Evolutionary conservation across 2,329 filamentous ascomycete species (phyloP).

Genomic region (Talaromyces verruculosus): DNA sequence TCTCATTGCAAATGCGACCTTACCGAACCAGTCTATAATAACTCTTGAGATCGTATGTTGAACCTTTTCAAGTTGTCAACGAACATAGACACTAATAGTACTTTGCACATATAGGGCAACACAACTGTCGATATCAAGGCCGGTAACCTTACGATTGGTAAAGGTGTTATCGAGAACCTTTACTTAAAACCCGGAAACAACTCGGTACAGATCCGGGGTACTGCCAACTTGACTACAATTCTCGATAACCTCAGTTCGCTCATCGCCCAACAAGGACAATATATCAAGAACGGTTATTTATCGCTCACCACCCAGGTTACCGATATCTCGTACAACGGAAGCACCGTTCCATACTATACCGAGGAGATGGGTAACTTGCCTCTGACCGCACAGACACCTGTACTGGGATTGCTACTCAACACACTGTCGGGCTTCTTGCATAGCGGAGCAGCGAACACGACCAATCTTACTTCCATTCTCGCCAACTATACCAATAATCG

Average conservation of each 20-base stretch:
- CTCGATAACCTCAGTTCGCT: slow-evolving; percentile 30
- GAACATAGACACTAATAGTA: not conserved
- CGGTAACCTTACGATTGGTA: slow-evolving; percentile 51
- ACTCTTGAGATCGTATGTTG: slow-evolving; percentile 50
- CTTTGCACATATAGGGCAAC: slow-evolving; percentile 43
- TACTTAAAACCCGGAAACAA: slow-evolving; percentile 56
- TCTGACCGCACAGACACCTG: slow-evolving; percentile 31
- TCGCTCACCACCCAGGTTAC: slow-evolving; percentile 31
- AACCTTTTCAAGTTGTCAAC: not conserved
- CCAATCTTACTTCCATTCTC: slow-evolving; percentile 15
- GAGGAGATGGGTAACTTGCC: slow-evolving; percentile 34
- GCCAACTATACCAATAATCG: not conserved
- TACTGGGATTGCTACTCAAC: slow-evolving; percentile 32
- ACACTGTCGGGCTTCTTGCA: slow-evolving; percentile 24
- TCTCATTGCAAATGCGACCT: slow-evolving; percentile 53
- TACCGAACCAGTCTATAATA: slow-evolving; percentile 60
- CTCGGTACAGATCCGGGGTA: slow-evolving; percentile 49
- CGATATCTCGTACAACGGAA: slow-evolving; percentile 33
- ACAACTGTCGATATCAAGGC: slow-evolving; percentile 55
- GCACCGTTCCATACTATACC: slow-evolving; percentile 37
- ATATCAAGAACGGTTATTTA: slow-evolving; percentile 32
- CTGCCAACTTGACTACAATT: slow-evolving; percentile 47
- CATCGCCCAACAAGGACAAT: slow-evolving; percentile 28
- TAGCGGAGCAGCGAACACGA: slow-evolving; percentile 6
- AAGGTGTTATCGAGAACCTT: slow-evolving; percentile 51